Conservation (phyloP, 1,284 basidiomycete genomes). For the Naganishia liquefaciens region DNA sequence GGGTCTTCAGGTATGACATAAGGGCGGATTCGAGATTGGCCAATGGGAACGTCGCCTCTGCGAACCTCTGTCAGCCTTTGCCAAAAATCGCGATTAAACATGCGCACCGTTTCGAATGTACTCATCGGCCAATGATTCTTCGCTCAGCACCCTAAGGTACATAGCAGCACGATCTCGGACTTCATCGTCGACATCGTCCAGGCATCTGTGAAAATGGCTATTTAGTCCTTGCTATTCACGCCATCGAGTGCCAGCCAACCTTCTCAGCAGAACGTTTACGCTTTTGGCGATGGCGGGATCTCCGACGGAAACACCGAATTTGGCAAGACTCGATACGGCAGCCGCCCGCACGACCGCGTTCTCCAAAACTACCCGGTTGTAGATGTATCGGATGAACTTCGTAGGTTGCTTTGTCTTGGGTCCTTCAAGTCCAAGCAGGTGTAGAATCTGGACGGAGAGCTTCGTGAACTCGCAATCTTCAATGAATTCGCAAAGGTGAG, state of each 20-base stretch:
- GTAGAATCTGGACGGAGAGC: constrained; percentile 92
- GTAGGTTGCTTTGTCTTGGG: constrained; percentile 92
- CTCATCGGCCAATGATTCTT: constrained; percentile 74
- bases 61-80: constrained; percentile 15
- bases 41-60: constrained; percentile 89
- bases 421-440: constrained; percentile 92
- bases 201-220: constrained; percentile 62
- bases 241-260: constrained; percentile 55
- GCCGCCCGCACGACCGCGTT: constrained; percentile 98
- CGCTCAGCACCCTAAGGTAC: constrained; percentile 82
- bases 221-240: background rate
- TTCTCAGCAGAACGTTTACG: constrained; percentile 78
- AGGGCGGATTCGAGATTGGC: constrained; percentile 81
- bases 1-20: constrained; percentile 83
- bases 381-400: constrained; percentile 99
- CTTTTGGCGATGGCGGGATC: constrained; percentile 80
- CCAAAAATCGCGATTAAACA: background rate
- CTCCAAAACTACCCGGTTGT: constrained; percentile 98
- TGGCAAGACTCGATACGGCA: constrained; percentile 89
- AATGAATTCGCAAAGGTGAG: constrained; percentile 99
- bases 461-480: constrained; percentile 99
- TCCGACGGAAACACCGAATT: constrained; percentile 87
- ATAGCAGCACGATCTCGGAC: constrained; percentile 96
- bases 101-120: constrained; percentile 85
- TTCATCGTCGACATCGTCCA: constrained; percentile 99